Evolutionary conservation across 352 stramenopile species (phyloP).

Genomic region (Phytophthora pluvialis): DNA sequence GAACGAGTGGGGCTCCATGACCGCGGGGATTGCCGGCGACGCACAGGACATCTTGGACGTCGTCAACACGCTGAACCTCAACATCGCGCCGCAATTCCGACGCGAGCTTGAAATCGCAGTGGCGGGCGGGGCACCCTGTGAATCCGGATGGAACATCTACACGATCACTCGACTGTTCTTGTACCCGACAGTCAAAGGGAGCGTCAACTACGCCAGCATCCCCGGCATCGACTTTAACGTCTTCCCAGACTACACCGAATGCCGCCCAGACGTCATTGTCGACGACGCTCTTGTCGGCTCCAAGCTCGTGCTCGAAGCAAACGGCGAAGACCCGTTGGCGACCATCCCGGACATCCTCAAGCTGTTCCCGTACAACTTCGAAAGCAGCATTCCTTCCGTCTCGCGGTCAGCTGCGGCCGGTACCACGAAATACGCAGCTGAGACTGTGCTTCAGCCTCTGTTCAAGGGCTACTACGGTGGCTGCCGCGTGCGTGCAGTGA

Average conservation of each 20-base stretch:
- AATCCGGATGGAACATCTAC: slow-evolving; percentile 32
- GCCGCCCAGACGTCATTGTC: slow-evolving; percentile 23
- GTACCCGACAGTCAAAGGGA: slow-evolving; percentile 32
- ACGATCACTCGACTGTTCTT: slow-evolving; percentile 27
- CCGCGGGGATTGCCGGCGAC: slow-evolving; percentile 21
- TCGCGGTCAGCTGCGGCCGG: slow-evolving; percentile 4
- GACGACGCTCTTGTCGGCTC: slow-evolving; percentile 22
- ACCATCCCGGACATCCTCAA: slow-evolving; percentile 26
- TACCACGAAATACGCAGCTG: slow-evolving; percentile 8
- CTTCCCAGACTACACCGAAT: slow-evolving; percentile 41
- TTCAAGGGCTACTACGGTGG: slow-evolving; percentile 37
- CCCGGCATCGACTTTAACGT: slow-evolving; percentile 38
- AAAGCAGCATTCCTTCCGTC: slow-evolving; percentile 20
- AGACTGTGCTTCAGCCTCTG: slow-evolving; percentile 26
- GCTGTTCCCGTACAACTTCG: slow-evolving; percentile 41
- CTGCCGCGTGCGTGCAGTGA: slow-evolving; percentile 33
- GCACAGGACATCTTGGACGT: slow-evolving; percentile 32
- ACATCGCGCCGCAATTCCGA: slow-evolving; percentile 28
- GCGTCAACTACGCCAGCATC: slow-evolving; percentile 32
- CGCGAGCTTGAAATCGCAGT: slow-evolving; percentile 29
- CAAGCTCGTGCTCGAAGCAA: slow-evolving; percentile 27
- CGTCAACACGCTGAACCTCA: slow-evolving; percentile 25
- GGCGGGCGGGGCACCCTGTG: slow-evolving; percentile 21
- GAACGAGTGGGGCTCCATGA: slow-evolving; percentile 37
- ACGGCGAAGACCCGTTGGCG: slow-evolving; percentile 23